A percentile compares a stretch with the other conserved stretches of the same genome.
These are phyloP conservation scores for Phytophthora cactorum DNA, from an alignment of 352 stramenopile genomes.

Conservation along the genomic window DNA sequence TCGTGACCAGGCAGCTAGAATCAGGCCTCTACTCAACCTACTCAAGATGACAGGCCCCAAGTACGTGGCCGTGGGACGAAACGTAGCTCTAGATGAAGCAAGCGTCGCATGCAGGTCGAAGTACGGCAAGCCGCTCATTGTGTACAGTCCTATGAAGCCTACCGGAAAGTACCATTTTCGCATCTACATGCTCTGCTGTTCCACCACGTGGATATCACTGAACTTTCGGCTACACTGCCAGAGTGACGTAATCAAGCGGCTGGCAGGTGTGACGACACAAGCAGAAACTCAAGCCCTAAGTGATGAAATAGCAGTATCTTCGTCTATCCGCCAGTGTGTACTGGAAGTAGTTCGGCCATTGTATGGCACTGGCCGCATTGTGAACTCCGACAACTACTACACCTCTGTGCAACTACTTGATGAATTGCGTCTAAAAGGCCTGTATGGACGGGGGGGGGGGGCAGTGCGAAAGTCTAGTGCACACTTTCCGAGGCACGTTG, in stretches of 20 bases:
- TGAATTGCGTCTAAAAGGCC: too few species aligned
- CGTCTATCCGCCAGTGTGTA: too few species aligned
- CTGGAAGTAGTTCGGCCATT: too few species aligned
- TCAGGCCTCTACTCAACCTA: background rate
- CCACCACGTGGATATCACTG: background rate
- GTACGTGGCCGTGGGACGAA: background rate
- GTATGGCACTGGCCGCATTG: too few species aligned
- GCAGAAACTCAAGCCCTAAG: background rate
- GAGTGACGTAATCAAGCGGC: background rate
- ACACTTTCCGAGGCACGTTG: too few species aligned
- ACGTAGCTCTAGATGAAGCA: background rate
- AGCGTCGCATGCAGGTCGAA: background rate
- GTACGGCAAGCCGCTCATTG: background rate
- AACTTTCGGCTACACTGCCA: background rate
- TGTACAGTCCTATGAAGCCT: background rate
- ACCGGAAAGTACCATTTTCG: background rate
- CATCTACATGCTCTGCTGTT: background rate
- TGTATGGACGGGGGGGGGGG: too few species aligned
- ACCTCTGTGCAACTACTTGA: too few species aligned
- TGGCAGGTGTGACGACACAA: background rate
- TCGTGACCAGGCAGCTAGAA: background rate
- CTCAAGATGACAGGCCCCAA: background rate
- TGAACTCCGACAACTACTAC: too few species aligned
- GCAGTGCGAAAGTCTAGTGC: too few species aligned
- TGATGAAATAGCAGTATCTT: too few species aligned